A percentile compares a stretch with the other conserved stretches of the same genome.
phyloP scores from a whole-genome alignment of 192 early-diverging fungal species.

The Chytriomyces sp. region DNA sequence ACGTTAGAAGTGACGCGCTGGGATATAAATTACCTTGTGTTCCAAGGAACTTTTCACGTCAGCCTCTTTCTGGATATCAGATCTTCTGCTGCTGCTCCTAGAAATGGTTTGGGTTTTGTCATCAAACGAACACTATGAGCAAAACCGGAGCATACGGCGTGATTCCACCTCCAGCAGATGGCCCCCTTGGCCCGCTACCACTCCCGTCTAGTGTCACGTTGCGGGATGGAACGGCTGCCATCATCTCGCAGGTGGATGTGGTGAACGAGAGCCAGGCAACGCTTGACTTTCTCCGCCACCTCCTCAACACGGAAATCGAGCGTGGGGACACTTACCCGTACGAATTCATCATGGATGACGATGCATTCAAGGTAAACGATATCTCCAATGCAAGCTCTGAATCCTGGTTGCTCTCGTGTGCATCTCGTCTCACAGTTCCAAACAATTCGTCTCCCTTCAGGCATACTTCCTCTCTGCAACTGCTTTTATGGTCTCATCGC shows the following conservation, averaged over 20 bases:
- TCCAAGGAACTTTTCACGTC: no score
- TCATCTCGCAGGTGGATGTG: background rate
- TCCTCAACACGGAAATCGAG: conserved; percentile 70
- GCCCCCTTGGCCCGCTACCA: conserved; percentile 14
- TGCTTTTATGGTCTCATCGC: conserved; percentile 41
- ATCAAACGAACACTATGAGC: background rate
- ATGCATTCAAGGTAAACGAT: conserved; percentile 55
- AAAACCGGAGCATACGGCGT: conserved; percentile 32
- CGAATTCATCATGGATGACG: conserved; percentile 51
- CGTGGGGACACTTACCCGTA: conserved; percentile 78
- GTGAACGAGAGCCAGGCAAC: background rate
- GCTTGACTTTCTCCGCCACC: conserved; percentile 45
- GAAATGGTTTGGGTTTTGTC: no score
- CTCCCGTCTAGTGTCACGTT: conserved; percentile 37
- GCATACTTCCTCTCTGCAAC: conserved; percentile 49
- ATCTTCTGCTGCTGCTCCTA: no score
- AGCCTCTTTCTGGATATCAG: no score
- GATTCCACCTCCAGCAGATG: background rate
- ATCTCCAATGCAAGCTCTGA: background rate
- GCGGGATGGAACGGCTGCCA: conserved; percentile 35
- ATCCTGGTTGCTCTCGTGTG: conserved; percentile 32
- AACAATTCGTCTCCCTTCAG: background rate
- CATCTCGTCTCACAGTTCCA: conserved; percentile 44
- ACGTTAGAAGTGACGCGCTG: no score
- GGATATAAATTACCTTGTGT: no score